Conservation (phyloP, 176 grass and related monocot species). For the Leersia perrieri region DNA sequence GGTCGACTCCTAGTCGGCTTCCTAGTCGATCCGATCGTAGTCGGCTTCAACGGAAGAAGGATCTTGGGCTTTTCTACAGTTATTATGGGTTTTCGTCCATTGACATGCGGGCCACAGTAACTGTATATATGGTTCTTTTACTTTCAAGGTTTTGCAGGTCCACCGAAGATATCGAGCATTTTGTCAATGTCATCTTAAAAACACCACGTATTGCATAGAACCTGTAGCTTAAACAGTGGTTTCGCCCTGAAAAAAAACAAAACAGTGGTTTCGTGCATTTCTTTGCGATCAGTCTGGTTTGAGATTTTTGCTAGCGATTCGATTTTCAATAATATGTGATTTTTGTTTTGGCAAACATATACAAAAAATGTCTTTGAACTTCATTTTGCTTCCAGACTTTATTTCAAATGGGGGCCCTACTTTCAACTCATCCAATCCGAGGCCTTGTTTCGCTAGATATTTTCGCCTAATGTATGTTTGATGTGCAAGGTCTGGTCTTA, state of each 20-base stretch:
- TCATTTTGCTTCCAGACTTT: background rate
- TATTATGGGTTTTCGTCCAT: too few relatives aligned
- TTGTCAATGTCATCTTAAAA: too few relatives aligned
- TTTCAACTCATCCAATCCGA: background rate
- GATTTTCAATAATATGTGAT: background rate
- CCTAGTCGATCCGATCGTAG: too few relatives aligned
- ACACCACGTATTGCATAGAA: too few relatives aligned
- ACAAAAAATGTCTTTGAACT: background rate
- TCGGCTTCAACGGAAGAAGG: too few relatives aligned
- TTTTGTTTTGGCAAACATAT: background rate
- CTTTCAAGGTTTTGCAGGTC: background rate
- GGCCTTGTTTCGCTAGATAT: background rate
- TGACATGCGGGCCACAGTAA: too few relatives aligned
- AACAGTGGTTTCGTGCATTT: too few relatives aligned
- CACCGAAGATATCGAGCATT: background rate
- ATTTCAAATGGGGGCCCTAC: background rate
- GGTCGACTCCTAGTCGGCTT: too few relatives aligned
- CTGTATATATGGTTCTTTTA: background rate
- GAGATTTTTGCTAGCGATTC: background rate
- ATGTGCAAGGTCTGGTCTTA: too few relatives aligned
- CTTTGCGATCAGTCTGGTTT: background rate
- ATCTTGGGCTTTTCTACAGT: too few relatives aligned
- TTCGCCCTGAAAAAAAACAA: too few relatives aligned
- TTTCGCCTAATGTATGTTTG: background rate
- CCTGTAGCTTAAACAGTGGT: too few relatives aligned